Evolutionary conservation across 495 filamentous ascomycete species (phyloP).

Genomic region (Neurospora sp.): DNA sequence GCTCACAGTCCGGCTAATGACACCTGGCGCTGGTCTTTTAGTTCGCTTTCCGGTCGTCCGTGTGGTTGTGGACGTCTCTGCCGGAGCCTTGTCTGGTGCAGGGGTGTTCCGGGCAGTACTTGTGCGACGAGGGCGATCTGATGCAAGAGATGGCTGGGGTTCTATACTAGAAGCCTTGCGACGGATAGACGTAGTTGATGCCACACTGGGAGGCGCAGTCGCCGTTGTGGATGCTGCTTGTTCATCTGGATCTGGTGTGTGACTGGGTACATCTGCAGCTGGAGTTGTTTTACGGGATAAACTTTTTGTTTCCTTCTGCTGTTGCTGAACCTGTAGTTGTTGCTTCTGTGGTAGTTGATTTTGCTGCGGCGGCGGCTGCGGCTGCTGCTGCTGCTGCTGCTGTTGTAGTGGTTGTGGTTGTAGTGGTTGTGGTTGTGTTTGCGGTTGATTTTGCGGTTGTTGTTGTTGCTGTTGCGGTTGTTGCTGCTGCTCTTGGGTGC

Average conservation of each 20-base stretch:
- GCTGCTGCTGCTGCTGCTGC: conserved; percentile 9
- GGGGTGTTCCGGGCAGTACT: conserved; percentile 50
- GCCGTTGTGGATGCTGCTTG: neutral
- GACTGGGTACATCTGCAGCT: neutral
- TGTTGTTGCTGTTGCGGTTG: neutral
- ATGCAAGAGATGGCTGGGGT: conserved; percentile 33
- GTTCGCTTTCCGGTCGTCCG: conserved; percentile 23
- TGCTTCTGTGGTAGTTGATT: conserved; percentile 5
- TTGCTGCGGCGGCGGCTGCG: neutral
- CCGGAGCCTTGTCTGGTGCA: conserved; percentile 29
- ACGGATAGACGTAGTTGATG: conserved; percentile 24
- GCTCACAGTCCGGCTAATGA: conserved; percentile 57
- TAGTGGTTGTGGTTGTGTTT: conserved; percentile 20
- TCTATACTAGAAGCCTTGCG: conserved; percentile 43
- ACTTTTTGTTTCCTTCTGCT: neutral
- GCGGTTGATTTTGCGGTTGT: conserved; percentile 4
- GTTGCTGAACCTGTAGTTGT: conserved; percentile 7
- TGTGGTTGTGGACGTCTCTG: neutral
- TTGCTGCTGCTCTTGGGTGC: conserved; percentile 18
- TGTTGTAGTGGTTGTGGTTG: too few species aligned
- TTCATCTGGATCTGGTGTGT: neutral
- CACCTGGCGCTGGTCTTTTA: conserved; percentile 69
- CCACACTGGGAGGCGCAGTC: neutral
- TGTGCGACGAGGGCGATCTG: conserved; percentile 43
- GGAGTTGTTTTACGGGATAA: neutral